These are phyloP conservation scores for Kokia cookei DNA, from an alignment of 441 rosid species.

Conservation along the genomic window DNA sequence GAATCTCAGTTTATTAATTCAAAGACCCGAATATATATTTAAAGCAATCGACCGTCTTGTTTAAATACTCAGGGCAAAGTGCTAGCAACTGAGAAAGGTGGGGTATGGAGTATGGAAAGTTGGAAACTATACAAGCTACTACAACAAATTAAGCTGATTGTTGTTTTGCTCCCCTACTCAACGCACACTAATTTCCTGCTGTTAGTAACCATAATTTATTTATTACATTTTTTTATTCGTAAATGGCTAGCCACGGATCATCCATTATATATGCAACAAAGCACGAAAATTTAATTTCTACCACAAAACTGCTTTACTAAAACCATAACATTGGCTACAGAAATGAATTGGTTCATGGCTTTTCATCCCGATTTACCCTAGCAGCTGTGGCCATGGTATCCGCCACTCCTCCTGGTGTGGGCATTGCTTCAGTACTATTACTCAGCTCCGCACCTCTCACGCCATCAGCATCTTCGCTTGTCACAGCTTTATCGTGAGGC, in stretches of 20 bases:
- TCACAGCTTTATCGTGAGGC: conserved; percentile 10
- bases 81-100: neutral
- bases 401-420: conserved; percentile 51
- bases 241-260: neutral
- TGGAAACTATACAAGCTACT: neutral
- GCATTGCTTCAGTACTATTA: conserved; percentile 28
- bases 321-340: neutral
- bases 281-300: neutral
- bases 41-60: neutral
- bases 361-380: conserved; percentile 23
- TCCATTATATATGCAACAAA: neutral
- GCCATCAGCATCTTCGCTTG: conserved; percentile 39
- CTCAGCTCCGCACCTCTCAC: conserved; percentile 45
- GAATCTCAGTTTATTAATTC: neutral
- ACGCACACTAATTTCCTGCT: neutral
- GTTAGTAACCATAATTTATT: neutral
- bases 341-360: neutral
- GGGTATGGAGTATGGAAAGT: too few relatives aligned
- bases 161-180: neutral
- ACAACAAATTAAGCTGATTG: neutral
- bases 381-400: conserved; percentile 47
- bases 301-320: neutral
- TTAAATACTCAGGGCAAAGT: neutral
- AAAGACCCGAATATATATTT: neutral
- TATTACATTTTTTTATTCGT: neutral